Base-by-base conservation (phyloP, 257 asterid species). In the Cynanchum wilfordii region DNA sequence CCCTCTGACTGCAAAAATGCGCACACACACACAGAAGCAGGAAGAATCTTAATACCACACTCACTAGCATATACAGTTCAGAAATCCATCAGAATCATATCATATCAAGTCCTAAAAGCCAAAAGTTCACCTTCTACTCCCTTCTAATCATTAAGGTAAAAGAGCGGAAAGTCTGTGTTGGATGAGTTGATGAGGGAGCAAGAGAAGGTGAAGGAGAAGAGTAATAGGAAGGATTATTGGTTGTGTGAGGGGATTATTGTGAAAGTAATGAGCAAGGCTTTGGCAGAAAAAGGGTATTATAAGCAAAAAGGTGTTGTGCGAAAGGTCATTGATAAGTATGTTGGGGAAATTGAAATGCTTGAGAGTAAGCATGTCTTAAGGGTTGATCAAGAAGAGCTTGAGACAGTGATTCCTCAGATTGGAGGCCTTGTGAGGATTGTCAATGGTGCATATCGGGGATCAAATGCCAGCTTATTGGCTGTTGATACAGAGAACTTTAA, bases 371-470 rank as follows among this genome's bases (percentile, higher is more conserved):
- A 94, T 76, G 85, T 94, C 1, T 58, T 89, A 84, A 85, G 97
- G 75, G 86, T 94, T 77, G 99, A 94, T 86, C 97, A 94, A 77
- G 93, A 78, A 77, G 99, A 94, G 86, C 90, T 94, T 51, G 97
- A 94, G 87, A 94, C 97, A 0, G 99, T 94, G 79, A 84, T 89
- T 72, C 97, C 99, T 7, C 99, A 94, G 85, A 89, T 89, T 49
- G 98, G 98, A 3, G 97, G 96, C 19, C 90, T 86, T 76, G 95
- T 93, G 69, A 89, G 76, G 85, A 88, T 93, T 50, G 96, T 91
- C 57, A 93, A 93, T 52, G 98, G 98, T 80, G 97, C 96, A 0
- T 93, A 91, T 75, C 92, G 96, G 10, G 97, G 94, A 59, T 88
- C 89, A 76, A 81, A 79, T 73, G 97, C 95, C 0, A 88, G 85